Evolutionary conservation across 305 asterid genomes (phyloP).

Genomic region (Galium porrigens): DNA sequence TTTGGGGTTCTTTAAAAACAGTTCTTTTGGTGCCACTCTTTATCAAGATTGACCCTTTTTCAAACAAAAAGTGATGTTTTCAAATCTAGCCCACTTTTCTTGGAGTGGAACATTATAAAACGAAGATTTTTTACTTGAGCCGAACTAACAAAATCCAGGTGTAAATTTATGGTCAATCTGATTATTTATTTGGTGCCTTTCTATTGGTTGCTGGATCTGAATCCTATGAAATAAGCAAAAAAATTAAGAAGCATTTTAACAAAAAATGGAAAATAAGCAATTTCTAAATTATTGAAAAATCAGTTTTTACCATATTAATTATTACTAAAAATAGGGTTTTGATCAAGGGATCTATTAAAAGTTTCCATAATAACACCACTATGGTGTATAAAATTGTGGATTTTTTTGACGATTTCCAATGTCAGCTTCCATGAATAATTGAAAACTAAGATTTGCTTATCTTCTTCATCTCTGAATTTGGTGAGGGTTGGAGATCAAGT

Average conservation of each 20-base stretch:
- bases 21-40: not conserved
- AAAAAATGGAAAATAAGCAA: too few species aligned
- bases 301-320: too few species aligned
- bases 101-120: not conserved
- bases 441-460: not conserved
- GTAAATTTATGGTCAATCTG: not conserved
- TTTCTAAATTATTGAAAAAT: too few species aligned
- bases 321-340: too few species aligned
- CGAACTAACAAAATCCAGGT: not conserved
- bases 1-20: not conserved
- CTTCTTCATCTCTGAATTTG: not conserved
- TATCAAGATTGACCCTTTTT: not conserved
- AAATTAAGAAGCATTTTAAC: too few species aligned
- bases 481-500: not conserved
- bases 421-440: too few species aligned
- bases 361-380: too few species aligned
- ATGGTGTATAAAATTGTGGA: too few species aligned
- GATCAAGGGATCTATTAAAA: too few species aligned
- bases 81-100: slow-evolving; percentile 3
- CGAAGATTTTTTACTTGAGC: not conserved
- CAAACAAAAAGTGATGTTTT: slow-evolving; percentile 1
- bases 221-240: too few species aligned
- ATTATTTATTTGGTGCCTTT: too few species aligned
- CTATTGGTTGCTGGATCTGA: not conserved
- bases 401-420: too few species aligned